These are phyloP conservation scores for Epicoccum sorghinum DNA, from an alignment of 2,329 filamentous ascomycete species.

Conservation along the genomic window DNA sequence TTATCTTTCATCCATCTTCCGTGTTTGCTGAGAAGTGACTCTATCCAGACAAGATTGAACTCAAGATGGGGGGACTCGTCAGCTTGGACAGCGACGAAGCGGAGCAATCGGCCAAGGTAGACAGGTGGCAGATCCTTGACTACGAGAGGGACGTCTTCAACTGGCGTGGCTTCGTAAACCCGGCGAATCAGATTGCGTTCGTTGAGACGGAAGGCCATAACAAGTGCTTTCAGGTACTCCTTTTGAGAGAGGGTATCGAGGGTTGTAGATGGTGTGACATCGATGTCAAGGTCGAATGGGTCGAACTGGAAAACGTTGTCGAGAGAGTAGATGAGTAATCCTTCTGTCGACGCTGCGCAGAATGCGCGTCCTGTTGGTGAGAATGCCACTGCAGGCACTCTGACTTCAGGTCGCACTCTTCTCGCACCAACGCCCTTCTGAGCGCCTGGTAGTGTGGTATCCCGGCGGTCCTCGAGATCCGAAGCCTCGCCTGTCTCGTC, in stretches of 20 bases:
- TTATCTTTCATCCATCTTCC: conserved; percentile 85
- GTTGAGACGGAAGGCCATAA: conserved; percentile 97
- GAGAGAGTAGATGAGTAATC: conserved; percentile 89
- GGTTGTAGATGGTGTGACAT: conserved; percentile 80
- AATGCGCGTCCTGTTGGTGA: conserved; percentile 88
- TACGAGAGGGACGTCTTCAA: conserved; percentile 75
- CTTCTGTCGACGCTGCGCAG: conserved; percentile 94
- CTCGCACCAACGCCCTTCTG: conserved; percentile 87
- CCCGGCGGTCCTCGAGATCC: conserved; percentile 83
- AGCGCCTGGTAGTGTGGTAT: conserved; percentile 80
- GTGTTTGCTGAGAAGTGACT: conserved; percentile 78
- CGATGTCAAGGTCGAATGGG: conserved; percentile 93
- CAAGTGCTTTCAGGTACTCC: conserved; percentile 87
- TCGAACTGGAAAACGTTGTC: conserved; percentile 87
- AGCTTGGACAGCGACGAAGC: conserved; percentile 85
- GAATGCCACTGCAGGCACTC: conserved; percentile 84
- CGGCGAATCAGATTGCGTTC: conserved; percentile 79
- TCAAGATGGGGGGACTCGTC: conserved; percentile 93
- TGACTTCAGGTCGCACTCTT: conserved; percentile 78
- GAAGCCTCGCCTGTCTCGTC: conserved; percentile 88
- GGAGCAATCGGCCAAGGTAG: conserved; percentile 83
- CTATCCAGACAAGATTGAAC: conserved; percentile 93
- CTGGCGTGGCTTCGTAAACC: conserved; percentile 84
- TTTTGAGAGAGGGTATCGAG: conserved; percentile 73
- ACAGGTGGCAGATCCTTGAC: conserved; percentile 80